Evolutionary conservation across 495 filamentous ascomycete genomes (phyloP).

Genomic region (Hypoxylon rickii): DNA sequence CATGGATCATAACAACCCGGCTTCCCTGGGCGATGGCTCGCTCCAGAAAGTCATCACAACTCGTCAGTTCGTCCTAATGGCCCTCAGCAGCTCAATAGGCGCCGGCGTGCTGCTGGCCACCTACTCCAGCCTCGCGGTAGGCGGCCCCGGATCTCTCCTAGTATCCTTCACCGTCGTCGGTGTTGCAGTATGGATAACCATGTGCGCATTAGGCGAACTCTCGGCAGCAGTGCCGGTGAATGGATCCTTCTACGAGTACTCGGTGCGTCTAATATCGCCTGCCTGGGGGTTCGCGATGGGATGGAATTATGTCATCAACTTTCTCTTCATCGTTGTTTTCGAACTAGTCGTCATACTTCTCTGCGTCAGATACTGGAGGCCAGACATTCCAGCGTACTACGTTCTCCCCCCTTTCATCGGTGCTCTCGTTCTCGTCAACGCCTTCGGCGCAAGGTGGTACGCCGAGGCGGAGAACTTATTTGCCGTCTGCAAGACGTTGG

Average conservation of each 20-base stretch:
- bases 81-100: slow-evolving; percentile 66
- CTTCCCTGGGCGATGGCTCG: background rate
- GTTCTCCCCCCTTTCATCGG: slow-evolving; percentile 52
- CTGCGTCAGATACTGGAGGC: slow-evolving; percentile 55
- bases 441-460: slow-evolving; percentile 62
- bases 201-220: slow-evolving; percentile 65
- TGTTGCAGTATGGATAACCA: slow-evolving; percentile 41
- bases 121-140: slow-evolving; percentile 60
- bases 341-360: slow-evolving; percentile 53
- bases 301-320: slow-evolving; percentile 65
- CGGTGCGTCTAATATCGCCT: slow-evolving; percentile 65
- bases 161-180: slow-evolving; percentile 50
- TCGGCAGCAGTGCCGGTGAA: slow-evolving; percentile 63
- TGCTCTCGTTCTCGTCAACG: slow-evolving; percentile 56
- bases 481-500: slow-evolving; percentile 52
- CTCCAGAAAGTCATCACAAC: slow-evolving; percentile 35
- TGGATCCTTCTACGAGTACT: slow-evolving; percentile 57
- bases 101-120: slow-evolving; percentile 69
- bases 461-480: slow-evolving; percentile 60
- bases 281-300: slow-evolving; percentile 78
- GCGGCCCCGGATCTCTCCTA: slow-evolving; percentile 65
- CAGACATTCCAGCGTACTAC: slow-evolving; percentile 39
- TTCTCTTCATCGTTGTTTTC: slow-evolving; percentile 52
- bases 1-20: slow-evolving; percentile 4
- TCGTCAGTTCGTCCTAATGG: slow-evolving; percentile 63